Conservation (phyloP, 139 green algal species). For the Auxenochlorella pyrenoidosa region DNA sequence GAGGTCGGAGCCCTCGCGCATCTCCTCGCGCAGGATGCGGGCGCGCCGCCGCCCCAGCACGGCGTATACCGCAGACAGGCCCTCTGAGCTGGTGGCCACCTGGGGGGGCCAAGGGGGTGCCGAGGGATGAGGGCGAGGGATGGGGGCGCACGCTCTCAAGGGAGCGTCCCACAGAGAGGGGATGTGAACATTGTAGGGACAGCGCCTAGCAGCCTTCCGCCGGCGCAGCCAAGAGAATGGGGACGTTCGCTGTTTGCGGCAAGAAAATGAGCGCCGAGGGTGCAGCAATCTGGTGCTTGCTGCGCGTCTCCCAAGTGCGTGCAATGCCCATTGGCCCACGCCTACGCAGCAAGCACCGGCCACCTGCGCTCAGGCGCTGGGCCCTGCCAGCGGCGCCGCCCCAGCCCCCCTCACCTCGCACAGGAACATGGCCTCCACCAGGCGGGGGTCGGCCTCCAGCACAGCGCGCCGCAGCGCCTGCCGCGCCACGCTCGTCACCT, state of each 20-base stretch:
- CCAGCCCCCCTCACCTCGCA: constrained; percentile 71
- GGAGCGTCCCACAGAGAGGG: background rate
- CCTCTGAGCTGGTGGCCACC: constrained; percentile 67
- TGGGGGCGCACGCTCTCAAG: background rate
- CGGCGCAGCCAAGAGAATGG: no score
- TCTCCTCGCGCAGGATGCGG: constrained; percentile 88
- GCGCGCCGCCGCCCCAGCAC: constrained; percentile 85
- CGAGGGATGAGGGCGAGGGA: no score
- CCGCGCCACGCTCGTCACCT: constrained; percentile 79
- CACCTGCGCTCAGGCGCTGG: no score
- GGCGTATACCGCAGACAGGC: constrained; percentile 81
- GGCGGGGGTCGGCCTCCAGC: constrained; percentile 78
- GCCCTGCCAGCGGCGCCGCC: no score
- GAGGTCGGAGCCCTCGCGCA: constrained; percentile 93
- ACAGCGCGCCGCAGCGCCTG: constrained; percentile 84
- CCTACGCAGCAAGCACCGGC: no score
- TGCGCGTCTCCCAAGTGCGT: no score
- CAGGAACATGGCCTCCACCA: constrained; percentile 96
- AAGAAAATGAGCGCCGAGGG: no score
- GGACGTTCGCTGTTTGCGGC: no score
- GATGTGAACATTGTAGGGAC: no score
- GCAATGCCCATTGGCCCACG: no score
- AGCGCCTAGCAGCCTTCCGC: no score
- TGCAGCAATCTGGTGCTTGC: no score
- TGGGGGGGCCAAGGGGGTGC: background rate